Evolutionary conservation across 306 rosid genomes (phyloP), one percentile per base, ranked within the genome.

Genomic region (Vigna angularis): DNA sequence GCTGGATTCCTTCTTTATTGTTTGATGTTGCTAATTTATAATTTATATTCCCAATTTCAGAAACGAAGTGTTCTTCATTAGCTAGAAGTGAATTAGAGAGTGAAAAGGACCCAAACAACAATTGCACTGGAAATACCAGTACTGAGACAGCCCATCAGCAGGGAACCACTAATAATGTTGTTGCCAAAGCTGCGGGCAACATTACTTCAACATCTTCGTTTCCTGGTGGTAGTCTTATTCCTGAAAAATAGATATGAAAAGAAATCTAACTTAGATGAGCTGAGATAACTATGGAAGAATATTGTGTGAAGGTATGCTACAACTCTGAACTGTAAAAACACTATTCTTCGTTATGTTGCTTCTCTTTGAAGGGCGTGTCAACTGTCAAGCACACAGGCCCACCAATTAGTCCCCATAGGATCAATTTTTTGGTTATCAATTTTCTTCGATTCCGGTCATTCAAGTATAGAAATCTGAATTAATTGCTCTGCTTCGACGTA

Each of bases 11-110:
- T 12, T 20, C 32, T 72, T 40, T 69, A 9, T 56, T 66, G n/a
- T 62, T 58, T 42, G 36, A 74, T 70, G 74, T 83, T 58, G 44
- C 81, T 75, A 56, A 55, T 74, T 18, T 5, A 28, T 53, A 53
- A 18, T 9, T 67, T 76, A 57, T 47, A 65, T 88, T 59, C 34
- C 18, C 81, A 66, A 57, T 84, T 87, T 77, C 91, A 94, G 98
- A 92, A 83, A 91, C 92, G 28, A 87, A 87, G 84, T 93, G 91
- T 79, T 90, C 99, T 36, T 91, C 93, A 28, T 71, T 88, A 53
- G 97, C 98, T 71, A 85, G 93, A 86, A 88, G 74, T 72, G 94
- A 93, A 77, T 83, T 83, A 13, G 96, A 81, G 67, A 72, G 64
- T 79, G 93, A 85, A 48, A 89, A 74, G 77, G 91, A 88, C 70